Percentiles rank a stretch among this genome's conserved stretches.
phyloP scores from a whole-genome alignment of 2,329 filamentous ascomycete species.

The Trichoderma endophyticum region DNA sequence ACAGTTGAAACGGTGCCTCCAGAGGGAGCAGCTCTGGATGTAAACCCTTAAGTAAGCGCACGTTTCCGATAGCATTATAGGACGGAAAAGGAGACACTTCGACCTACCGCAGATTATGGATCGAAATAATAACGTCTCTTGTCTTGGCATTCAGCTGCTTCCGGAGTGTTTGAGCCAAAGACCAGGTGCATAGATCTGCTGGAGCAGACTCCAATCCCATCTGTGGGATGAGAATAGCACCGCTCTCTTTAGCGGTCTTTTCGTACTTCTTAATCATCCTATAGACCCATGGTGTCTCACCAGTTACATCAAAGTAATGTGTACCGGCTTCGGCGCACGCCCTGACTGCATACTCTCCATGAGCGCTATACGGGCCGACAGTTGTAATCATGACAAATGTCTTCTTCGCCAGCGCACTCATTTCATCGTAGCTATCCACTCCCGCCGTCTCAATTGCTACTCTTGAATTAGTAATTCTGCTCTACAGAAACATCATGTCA shows the following conservation, averaged over 20 bases:
- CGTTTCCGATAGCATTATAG: background rate
- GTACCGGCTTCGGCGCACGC: slow-evolving; percentile 61
- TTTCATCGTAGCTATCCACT: slow-evolving; percentile 44
- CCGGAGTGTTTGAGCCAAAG: slow-evolving; percentile 49
- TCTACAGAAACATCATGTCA: background rate
- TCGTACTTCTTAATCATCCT: slow-evolving; percentile 61
- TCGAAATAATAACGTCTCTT: slow-evolving; percentile 52
- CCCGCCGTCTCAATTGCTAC: slow-evolving; percentile 52
- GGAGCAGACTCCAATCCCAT: slow-evolving; percentile 61
- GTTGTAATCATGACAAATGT: slow-evolving; percentile 55
- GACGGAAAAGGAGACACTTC: background rate
- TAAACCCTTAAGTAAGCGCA: background rate
- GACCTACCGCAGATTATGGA: slow-evolving; percentile 42
- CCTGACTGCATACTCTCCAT: slow-evolving; percentile 58
- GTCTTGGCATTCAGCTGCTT: slow-evolving; percentile 48
- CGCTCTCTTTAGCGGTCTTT: slow-evolving; percentile 47
- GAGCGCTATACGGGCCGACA: slow-evolving; percentile 56
- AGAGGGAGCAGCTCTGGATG: slow-evolving; percentile 43
- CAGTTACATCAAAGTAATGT: slow-evolving; percentile 63
- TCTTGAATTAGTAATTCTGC: background rate
- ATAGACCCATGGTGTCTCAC: slow-evolving; percentile 56
- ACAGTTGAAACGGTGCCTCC: slow-evolving; percentile 68
- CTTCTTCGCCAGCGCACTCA: slow-evolving; percentile 52
- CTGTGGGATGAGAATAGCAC: slow-evolving; percentile 60
- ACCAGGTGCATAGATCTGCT: slow-evolving; percentile 56